Base-by-base conservation (phyloP, 441 rosid genomes). In the Bocquillonia castaneifolia region DNA sequence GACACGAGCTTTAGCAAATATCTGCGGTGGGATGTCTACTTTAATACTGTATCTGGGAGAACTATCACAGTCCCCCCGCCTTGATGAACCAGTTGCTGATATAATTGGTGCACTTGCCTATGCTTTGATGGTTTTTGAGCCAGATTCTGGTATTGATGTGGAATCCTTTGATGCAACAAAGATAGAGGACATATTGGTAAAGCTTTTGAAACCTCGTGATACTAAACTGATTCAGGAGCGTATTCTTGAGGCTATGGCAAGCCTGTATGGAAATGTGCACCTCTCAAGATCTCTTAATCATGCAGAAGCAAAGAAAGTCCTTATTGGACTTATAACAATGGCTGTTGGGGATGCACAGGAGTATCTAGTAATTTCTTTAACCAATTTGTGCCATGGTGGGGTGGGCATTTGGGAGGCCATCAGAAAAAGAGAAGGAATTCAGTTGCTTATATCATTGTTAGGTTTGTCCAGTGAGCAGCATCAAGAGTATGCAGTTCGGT, bases 391-490 rank as follows among this genome's bases (percentile, higher is more conserved):
- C 76, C 65, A 80, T 70, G 64, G 77, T 40, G 84, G 70, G 59
- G 71, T 79, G 39, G 76, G 86, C 61, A 73, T 93, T 42, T 93
- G 97, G 97, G 94, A 89, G 53, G 88, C 96, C 64, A 84, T 89
- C 63, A 87, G 82, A 68, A 84, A 84, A 73, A 83, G 94, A 77
- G 96, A 88, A 80, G 96, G 98, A 59, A 82, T 91, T 66, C 97
- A 89, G 80, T 73, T 89, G 55, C 83, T 88, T 32, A 88, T 91
- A 69, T 88, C 96, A 51, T 77, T 80, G 73, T 75, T 91, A 72
- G 98, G 96, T 15, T 82, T 89, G 79, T 83, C 96, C n/a, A 78
- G 86, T n/a, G 97, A 88, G 77, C 87, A 81, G 72, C 92, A 86
- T 69, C 98, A 89, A 76, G 92, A 89, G 74, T 78, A 83, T 48